phyloP scores from a whole-genome alignment of 768 basidiomycete genomes.

The Tephrocybe sp. region DNA sequence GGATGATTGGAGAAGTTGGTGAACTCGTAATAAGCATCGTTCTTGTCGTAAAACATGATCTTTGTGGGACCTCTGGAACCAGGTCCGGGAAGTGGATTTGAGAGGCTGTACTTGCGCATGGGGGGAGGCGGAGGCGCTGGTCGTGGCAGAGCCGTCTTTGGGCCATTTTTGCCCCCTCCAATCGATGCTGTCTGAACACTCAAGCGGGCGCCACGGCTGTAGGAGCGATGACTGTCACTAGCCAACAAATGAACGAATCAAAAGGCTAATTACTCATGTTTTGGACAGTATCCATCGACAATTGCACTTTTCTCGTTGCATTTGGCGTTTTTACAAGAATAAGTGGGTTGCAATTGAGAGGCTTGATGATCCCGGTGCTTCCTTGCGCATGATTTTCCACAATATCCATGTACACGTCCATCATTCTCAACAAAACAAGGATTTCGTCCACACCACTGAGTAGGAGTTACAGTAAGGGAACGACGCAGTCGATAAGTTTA shows the following conservation, averaged over 20 bases:
- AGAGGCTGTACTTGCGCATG: conserved; percentile 3
- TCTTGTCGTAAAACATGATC: conserved; percentile 63
- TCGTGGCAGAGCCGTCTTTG: conserved; percentile 6
- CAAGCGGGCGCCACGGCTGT: conserved; percentile 1
- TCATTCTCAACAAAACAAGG: background rate
- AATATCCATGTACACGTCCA: conserved; percentile 1
- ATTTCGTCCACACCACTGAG: background rate
- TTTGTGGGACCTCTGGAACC: conserved; percentile 20
- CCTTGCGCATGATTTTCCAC: conserved; percentile 15
- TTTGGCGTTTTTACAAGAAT: conserved; percentile 6
- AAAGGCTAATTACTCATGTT: conserved; percentile 1
- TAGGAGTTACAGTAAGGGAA: background rate
- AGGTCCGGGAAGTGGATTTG: conserved; percentile 1
- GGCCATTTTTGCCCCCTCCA: background rate
- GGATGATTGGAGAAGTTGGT: conserved; percentile 72
- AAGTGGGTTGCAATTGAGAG: background rate
- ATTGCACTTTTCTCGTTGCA: conserved; percentile 2
- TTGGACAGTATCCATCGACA: conserved; percentile 10
- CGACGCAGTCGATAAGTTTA: background rate
- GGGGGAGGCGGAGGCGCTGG: background rate
- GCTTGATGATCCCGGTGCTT: conserved; percentile 4
- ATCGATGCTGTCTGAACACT: background rate
- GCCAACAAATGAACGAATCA: background rate
- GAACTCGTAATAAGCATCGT: conserved; percentile 63
- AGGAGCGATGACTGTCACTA: background rate